Base-by-base conservation (phyloP, 768 basidiomycete species). In the Cyathus striatus region DNA sequence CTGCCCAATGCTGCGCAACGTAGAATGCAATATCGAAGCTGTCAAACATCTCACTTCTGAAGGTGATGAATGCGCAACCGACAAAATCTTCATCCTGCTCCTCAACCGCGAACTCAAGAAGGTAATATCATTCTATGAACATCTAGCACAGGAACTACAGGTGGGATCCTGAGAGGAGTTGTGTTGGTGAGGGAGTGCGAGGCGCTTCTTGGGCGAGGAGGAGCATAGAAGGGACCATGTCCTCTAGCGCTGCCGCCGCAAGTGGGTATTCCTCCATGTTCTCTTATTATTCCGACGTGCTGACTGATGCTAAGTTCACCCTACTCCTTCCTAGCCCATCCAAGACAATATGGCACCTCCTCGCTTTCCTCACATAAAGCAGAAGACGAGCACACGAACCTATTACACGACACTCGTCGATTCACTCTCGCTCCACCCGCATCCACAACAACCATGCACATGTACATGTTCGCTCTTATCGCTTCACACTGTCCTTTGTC, bases 41-140 rank as follows among this genome's bases (percentile, higher is more conserved):
- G 77, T 75, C 44, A 84, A 88, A 55, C 61, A 78, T 1, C 71
- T 91, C 22, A 70, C 88, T 26, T 62, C 66, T 26, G 24, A 30
- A 9, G 27, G n/a, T 9, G 9, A n/a, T 9, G 27, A 30, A 30
- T 53, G 68, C 32, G 55, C 65, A 23, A 75, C 78, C 12, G 79
- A 90, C 56, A 56, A 60, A 12, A 61, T 73, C 14, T 98, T 98
- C 60, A 59, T 73, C 6, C 80, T 84, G 0, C 70, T 92, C 1
- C 73, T 96, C 23, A 86, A 96, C 60, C 70, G 75, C 47, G 93
- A 99, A 55, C 70, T 94, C 23, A 69, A 72, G 55, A 96, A 93
- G 73, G 83, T 97, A 14, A 64, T 69, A 17, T 41, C 65, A 0
- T 98, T 98, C 60, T 98, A 97, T 60, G 73, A 76, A 37, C 54